phyloP scores from a whole-genome alignment of 768 basidiomycete species.

The Lenzites betulinus region DNA sequence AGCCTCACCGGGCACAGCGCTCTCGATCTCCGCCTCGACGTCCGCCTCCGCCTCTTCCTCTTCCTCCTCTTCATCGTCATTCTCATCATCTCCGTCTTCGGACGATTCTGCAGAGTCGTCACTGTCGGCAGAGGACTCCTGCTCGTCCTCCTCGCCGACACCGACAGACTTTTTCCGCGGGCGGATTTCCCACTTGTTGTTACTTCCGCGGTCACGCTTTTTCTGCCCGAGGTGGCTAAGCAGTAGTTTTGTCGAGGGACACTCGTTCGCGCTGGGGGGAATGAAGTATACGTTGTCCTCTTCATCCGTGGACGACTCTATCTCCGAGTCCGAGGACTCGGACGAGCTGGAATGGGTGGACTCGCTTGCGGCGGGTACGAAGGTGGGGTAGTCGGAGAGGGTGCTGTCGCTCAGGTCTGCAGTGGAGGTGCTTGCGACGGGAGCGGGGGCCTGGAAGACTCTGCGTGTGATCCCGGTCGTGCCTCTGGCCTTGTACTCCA shows the following conservation, averaged over 20 bases:
- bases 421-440: conserved; percentile 24
- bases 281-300: conserved; percentile 13
- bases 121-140: conserved; percentile 55
- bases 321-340: conserved; percentile 29
- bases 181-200: conserved; percentile 62
- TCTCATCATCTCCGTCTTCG: conserved; percentile 46
- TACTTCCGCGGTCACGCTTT: conserved; percentile 36
- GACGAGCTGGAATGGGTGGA: conserved; percentile 32
- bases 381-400: conserved; percentile 33
- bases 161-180: conserved; percentile 74
- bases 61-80: conserved; percentile 57
- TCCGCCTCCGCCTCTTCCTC: conserved; percentile 27
- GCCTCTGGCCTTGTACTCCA: conserved; percentile 38
- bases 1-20: conserved; percentile 24
- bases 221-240: conserved; percentile 28
- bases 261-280: conserved; percentile 4
- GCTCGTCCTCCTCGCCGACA: conserved; percentile 66
- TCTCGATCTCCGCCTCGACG: conserved; percentile 35
- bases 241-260: conserved; percentile 8
- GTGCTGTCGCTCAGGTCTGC: conserved; percentile 27
- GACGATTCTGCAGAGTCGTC: conserved; percentile 52
- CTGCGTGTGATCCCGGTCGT: conserved; percentile 29
- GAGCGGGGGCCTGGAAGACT: conserved; percentile 12
- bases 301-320: conserved; percentile 24
- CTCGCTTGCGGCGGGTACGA: conserved; percentile 35